phyloP scores from a whole-genome alignment of 73 alveolate species.

The Symbiodinium pilosum region DNA sequence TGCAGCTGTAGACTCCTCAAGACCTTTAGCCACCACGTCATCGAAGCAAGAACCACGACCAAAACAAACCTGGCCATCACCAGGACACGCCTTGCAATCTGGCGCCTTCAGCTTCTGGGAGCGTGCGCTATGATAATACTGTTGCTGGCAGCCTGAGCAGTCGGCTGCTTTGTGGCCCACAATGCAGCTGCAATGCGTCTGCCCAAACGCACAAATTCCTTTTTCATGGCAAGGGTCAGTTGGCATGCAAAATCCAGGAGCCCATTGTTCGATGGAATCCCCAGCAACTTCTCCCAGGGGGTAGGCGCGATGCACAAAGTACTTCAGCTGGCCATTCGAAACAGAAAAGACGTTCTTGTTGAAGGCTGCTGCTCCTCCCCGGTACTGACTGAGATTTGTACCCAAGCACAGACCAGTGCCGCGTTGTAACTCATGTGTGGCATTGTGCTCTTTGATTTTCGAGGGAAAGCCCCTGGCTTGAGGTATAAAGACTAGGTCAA shows the following conservation, averaged over 20 bases:
- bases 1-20: slow-evolving; percentile 14
- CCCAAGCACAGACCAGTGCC: slow-evolving; percentile 15
- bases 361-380: no score
- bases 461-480: no score
- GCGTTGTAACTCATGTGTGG: not conserved
- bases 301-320: no score
- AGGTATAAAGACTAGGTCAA: slow-evolving; percentile 18
- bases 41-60: slow-evolving; percentile 70
- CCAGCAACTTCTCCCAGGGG: no score
- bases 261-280: no score
- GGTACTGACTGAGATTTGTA: slow-evolving; percentile 17
- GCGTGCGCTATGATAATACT: not conserved
- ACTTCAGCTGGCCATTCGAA: no score
- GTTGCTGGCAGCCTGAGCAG: slow-evolving; percentile 42
- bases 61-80: slow-evolving; percentile 7
- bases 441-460: slow-evolving; percentile 28
- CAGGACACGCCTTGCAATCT: slow-evolving; percentile 31
- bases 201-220: not conserved
- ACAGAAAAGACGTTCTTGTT: no score
- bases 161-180: not conserved
- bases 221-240: not conserved
- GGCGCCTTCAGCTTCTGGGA: not conserved
- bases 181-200: slow-evolving; percentile 27
- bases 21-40: not conserved
- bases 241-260: not conserved